Evolutionary conservation across 768 basidiomycete species (phyloP), one percentile per base, ranked within the genome.

Genomic region (Austroboletus festivus): DNA sequence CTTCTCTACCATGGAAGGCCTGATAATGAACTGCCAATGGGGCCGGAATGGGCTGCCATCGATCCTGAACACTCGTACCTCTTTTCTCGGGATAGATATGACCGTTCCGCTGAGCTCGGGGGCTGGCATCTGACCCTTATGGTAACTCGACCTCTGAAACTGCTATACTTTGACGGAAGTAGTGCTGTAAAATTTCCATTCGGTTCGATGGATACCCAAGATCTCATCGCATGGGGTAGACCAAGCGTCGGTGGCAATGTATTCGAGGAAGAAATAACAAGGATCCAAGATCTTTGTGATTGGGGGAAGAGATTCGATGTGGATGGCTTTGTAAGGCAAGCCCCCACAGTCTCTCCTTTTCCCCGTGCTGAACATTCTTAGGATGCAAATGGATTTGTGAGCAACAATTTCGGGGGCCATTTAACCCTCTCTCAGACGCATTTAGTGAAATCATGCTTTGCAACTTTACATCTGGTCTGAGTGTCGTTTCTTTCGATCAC

Each of bases 161-260:
- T 80, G 3, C 46, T 80, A 9, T 79, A 80, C 51, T 80, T 80
- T 37, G 79, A 81, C 43, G 78, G 79, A 0, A 74, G 62, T 37
- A 77, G 77, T 44, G 77, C 73, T 0, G 71, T 68, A 1, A 78
- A 77, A 45, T 60, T 76, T 60, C 19, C 42, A 16, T 58, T 57
- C 1, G 77, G 77, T 0, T 42, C 73, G 4, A 49, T 79, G 66
- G 74, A 79, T 44, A 69, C 62, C 10, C 78, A 80, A 46, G 78
- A 79, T 47, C 57, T 78, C 16, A 16, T 79, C 3, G 46, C 55
- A 18, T 80, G 75, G 75, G 75, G 74, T 1, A 39, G 54, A 35
- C 5, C 12, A 28, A 12, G 28, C 12, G 28, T 63, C 3, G 30
- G 40, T n/a, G 44, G 56, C 2, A 58, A 57, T 22, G 45, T 42